phyloP scores from a whole-genome alignment of 192 early-diverging fungal genomes.

The Coemansia sp. region DNA sequence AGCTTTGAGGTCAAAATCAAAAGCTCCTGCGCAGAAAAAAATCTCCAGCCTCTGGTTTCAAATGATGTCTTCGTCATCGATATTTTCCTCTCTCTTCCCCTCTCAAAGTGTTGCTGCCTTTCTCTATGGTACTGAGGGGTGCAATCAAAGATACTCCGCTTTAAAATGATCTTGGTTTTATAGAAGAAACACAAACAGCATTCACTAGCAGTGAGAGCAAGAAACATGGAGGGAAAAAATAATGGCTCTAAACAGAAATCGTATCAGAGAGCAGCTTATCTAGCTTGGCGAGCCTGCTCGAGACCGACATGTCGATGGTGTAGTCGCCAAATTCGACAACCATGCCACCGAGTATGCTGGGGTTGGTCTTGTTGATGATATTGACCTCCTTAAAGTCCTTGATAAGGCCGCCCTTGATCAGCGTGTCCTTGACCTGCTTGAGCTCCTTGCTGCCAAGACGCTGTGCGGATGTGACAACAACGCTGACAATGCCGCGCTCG shows the following conservation, averaged over 20 bases:
- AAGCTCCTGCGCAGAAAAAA: too few relatives aligned
- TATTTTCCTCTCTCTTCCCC: too few relatives aligned
- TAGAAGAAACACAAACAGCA: neutral
- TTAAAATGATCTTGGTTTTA: neutral
- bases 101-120: too few relatives aligned
- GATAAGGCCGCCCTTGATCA: constrained; percentile 81
- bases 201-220: neutral
- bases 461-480: constrained; percentile 88
- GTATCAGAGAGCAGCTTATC: constrained; percentile 84
- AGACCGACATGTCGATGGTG: constrained; percentile 97
- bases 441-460: constrained; percentile 71
- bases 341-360: constrained; percentile 92
- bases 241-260: constrained; percentile 32
- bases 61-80: neutral
- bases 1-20: too few relatives aligned
- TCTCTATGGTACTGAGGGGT: too few relatives aligned
- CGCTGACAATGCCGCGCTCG: constrained; percentile 82
- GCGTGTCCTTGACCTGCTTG: constrained; percentile 71
- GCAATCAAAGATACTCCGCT: too few relatives aligned
- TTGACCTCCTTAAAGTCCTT: constrained; percentile 81
- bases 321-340: constrained; percentile 97
- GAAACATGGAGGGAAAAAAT: neutral
- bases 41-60: neutral
- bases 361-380: constrained; percentile 77
- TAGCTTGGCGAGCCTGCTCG: constrained; percentile 93